Conservation (phyloP, 495 filamentous ascomycete genomes). For the Evansstolkia leycettana region DNA sequence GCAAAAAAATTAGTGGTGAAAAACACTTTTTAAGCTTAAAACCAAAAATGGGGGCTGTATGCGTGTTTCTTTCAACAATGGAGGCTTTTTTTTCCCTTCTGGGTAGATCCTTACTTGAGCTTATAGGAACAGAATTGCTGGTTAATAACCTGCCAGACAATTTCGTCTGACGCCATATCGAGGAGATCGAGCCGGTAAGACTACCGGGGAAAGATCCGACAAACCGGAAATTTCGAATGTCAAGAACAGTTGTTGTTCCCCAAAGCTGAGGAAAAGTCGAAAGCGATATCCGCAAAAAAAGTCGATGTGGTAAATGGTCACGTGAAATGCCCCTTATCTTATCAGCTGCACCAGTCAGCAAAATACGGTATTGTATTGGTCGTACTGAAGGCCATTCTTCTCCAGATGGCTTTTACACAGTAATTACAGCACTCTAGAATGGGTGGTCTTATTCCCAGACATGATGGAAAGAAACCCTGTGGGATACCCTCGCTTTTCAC, state of each 20-base stretch:
- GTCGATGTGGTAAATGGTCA: constrained; percentile 15
- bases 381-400: no score
- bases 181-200: neutral
- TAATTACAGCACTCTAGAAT: no score
- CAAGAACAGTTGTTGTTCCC: constrained; percentile 4
- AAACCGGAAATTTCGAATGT: constrained; percentile 4
- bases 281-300: constrained; percentile 18
- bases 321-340: constrained; percentile 8
- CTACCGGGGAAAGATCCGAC: constrained; percentile 10
- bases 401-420: no score
- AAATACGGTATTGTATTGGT: no score
- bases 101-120: constrained; percentile 64
- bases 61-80: neutral
- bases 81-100: constrained; percentile 2
- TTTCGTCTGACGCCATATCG: constrained; percentile 79
- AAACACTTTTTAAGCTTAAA: no score
- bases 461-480: no score
- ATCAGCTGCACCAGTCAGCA: no score
- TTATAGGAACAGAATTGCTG: constrained; percentile 97
- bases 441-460: no score
- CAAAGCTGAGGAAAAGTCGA: neutral
- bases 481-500: no score
- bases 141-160: constrained; percentile 93
- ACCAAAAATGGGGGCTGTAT: neutral
- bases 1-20: constrained; percentile 6